Base-by-base conservation (phyloP, 768 basidiomycete species). In the Russula vinacea region DNA sequence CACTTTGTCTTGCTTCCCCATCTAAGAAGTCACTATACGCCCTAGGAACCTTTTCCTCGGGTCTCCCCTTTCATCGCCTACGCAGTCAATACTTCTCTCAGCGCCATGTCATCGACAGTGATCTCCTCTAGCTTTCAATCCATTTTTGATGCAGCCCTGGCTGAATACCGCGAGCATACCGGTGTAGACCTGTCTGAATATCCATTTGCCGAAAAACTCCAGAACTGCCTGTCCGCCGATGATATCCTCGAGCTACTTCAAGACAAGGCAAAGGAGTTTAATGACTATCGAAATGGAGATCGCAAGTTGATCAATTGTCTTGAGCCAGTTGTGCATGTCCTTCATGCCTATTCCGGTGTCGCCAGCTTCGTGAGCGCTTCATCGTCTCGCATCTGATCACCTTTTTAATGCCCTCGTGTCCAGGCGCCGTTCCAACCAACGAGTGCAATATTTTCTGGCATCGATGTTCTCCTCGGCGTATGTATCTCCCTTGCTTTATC, bases 181-280 rank as follows among this genome's bases (percentile, higher is more conserved):
- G 42, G 44, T 11, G 32, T 57, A 33, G 56, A 57, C 44, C 44
- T 57, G 7, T 22, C 14, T n/a, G n/a, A 57, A 22, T 26, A 57
- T 57, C 56, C 56, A 22, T 35, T 29, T 9, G 44, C 29, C 44
- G 32, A 47, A 3, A 35, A 33, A 10, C 44, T 47, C 13, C 56
- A 24, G 56, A 45, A n/a, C 19, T 57, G 56, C 33, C 16, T 26
- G 10, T 26, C 55, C 26, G 22, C 26, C 17, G 39, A 40, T 19
- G 9, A 3, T 19, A 16, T 44, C 19, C 40, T 56, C 17, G 19
- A 11, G 17, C 42, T 56, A 16, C 5, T 44, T 32, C 56, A 56
- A 32, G 26, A 44, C 16, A 26, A 56, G 10, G 55, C 22, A 29
- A 19, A 56, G 6, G 24, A 24, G 26, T 56, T 56, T 26, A 42